Evolutionary conservation across 2,329 filamentous ascomycete species (phyloP).

Genomic region (Phaeosphaeria sp.): DNA sequence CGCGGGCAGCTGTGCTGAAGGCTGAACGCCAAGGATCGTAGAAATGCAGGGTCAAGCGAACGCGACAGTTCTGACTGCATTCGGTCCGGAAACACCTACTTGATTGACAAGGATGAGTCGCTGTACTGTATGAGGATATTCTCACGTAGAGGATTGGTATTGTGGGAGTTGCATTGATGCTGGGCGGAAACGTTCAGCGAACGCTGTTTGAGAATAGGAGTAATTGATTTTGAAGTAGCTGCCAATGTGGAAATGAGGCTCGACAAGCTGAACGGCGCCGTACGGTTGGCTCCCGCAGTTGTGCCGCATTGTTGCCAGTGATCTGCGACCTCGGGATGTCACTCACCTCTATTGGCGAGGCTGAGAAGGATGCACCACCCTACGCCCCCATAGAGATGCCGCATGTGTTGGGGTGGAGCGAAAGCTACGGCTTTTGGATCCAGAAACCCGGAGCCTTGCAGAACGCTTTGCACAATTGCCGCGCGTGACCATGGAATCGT

Average conservation of each 20-base stretch:
- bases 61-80: background rate
- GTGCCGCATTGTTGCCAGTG: background rate
- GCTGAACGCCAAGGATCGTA: constrained; percentile 9
- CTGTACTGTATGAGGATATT: background rate
- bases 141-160: background rate
- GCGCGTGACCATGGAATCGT: background rate
- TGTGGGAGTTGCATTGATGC: background rate
- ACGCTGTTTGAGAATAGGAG: background rate
- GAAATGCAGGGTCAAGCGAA: constrained; percentile 21
- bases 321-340: background rate
- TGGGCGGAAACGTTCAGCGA: background rate
- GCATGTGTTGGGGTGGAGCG: background rate
- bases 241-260: background rate
- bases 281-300: background rate
- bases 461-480: background rate
- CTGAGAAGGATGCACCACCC: background rate
- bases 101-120: background rate
- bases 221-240: background rate
- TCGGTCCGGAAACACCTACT: background rate
- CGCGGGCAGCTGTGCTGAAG: constrained; percentile 8
- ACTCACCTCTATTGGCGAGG: background rate
- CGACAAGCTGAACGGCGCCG: background rate
- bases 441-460: background rate
- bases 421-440: background rate
- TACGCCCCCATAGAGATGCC: background rate